These are phyloP conservation scores for Aspergillus ochraceus DNA, from an alignment of 2,329 filamentous ascomycete genomes.

Conservation along the genomic window DNA sequence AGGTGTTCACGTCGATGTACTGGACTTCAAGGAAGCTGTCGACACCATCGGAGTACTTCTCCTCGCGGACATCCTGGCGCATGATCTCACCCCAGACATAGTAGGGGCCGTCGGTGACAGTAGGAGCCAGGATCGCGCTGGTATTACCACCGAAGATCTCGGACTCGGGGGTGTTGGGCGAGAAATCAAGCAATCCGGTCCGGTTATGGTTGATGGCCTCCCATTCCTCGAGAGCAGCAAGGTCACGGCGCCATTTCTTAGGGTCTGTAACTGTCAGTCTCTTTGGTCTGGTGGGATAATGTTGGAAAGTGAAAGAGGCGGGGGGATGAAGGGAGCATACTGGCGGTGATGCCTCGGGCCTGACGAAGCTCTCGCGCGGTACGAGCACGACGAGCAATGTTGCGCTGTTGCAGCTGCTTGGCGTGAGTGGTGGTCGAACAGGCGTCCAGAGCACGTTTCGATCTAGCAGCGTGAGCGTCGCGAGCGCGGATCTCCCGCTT, in stretches of 20 bases:
- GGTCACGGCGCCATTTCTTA: slow-evolving; percentile 35
- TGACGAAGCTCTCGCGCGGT: slow-evolving; percentile 28
- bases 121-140: slow-evolving; percentile 45
- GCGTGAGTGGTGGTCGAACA: slow-evolving; percentile 26
- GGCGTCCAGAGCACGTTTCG: slow-evolving; percentile 24
- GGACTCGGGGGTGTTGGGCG: slow-evolving; percentile 28
- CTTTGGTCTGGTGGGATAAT: not conserved
- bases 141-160: slow-evolving; percentile 44
- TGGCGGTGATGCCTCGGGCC: slow-evolving; percentile 26
- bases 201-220: slow-evolving; percentile 41
- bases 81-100: slow-evolving; percentile 47
- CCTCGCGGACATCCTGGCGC: slow-evolving; percentile 44
- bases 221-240: slow-evolving; percentile 40
- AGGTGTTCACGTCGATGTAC: slow-evolving; percentile 50
- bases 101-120: slow-evolving; percentile 47
- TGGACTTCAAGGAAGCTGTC: slow-evolving; percentile 47
- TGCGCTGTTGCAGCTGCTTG: slow-evolving; percentile 26
- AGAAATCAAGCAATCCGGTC: slow-evolving; percentile 31
- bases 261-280: slow-evolving; percentile 13
- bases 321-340: slow-evolving; percentile 14
- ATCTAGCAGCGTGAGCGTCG: slow-evolving; percentile 24
- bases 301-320: not conserved
- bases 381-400: slow-evolving; percentile 27
- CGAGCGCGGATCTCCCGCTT: slow-evolving; percentile 31
- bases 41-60: slow-evolving; percentile 38